Conservation (phyloP, 306 rosid genomes). For the Lithocarpus polystachyus region DNA sequence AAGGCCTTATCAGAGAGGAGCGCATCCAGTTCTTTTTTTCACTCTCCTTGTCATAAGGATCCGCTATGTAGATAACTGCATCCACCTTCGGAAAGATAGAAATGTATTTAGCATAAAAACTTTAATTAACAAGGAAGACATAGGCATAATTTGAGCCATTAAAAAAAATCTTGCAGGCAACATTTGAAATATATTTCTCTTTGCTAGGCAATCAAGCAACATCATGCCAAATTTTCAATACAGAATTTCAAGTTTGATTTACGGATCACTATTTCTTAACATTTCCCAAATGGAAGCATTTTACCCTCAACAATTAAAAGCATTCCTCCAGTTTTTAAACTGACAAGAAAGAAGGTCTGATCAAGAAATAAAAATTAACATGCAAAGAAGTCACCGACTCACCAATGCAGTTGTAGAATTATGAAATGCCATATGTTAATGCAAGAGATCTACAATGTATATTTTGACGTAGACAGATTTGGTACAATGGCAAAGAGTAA, state of each 20-base stretch:
- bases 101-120: background rate
- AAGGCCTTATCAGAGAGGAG: constrained; percentile 72
- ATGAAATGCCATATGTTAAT: background rate
- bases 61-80: constrained; percentile 75
- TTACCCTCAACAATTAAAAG: background rate
- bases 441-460: background rate
- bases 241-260: background rate
- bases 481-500: background rate
- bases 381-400: background rate
- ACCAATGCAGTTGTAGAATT: background rate
- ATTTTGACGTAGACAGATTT: background rate
- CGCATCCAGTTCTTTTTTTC: constrained; percentile 4
- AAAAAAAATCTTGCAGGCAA: background rate
- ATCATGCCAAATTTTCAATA: background rate
- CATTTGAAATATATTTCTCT: background rate
- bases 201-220: background rate
- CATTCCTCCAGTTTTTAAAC: background rate
- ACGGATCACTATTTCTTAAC: background rate
- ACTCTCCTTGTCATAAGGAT: accelerated
- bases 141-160: background rate
- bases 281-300: background rate
- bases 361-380: background rate
- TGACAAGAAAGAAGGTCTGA: background rate
- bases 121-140: background rate
- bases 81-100: constrained; percentile 51